Percentiles rank a stretch among this genome's conserved stretches.
Conservation (phyloP, 2,329 filamentous ascomycete genomes). For the Dactylellina leptospora region DNA sequence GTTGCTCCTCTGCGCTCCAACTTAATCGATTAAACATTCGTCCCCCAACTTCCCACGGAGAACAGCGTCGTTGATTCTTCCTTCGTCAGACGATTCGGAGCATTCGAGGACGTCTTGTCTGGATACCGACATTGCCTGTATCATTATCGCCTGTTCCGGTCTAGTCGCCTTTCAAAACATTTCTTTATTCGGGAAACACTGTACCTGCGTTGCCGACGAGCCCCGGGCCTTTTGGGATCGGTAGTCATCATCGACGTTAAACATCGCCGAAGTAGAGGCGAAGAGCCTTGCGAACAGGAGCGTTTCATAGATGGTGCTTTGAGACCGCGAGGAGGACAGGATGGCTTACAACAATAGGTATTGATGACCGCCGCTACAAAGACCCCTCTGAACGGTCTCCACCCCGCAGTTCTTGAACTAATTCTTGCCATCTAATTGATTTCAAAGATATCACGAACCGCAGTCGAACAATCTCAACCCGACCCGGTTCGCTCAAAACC, state of each 20-base stretch:
- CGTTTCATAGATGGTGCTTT: not conserved
- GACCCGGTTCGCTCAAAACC: conserved; percentile 45
- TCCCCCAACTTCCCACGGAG: conserved; percentile 19
- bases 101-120: too few relatives aligned
- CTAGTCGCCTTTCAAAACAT: not conserved
- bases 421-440: not conserved
- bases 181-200: not conserved
- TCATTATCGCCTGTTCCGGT: not conserved
- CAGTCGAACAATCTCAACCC: conserved; percentile 41
- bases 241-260: conserved; percentile 1
- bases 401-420: not conserved
- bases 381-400: not conserved
- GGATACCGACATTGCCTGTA: not conserved
- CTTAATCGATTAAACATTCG: not conserved
- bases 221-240: conserved; percentile 1
- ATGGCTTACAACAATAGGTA: conserved; percentile 52
- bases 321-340: not conserved
- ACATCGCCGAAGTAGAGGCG: not conserved
- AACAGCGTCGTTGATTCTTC: too few relatives aligned
- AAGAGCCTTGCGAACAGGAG: conserved; percentile 1
- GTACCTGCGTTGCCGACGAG: not conserved
- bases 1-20: not conserved
- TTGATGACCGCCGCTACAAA: not conserved
- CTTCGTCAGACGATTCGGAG: too few relatives aligned
- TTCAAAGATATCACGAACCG: conserved; percentile 34